Conservation (phyloP, 305 asterid genomes). For the Fraxinus angustifolia region DNA sequence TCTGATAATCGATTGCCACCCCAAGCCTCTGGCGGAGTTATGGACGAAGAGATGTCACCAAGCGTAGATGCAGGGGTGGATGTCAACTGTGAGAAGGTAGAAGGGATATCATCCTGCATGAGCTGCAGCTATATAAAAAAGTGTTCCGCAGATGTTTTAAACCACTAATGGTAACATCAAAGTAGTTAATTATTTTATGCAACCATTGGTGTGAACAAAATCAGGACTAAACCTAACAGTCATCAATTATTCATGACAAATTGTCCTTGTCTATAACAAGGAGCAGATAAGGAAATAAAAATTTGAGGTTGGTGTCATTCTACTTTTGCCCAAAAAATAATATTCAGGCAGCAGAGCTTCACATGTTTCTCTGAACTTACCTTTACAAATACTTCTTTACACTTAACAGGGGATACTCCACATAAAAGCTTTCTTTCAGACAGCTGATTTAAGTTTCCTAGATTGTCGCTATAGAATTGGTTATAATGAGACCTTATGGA, state of each 20-base stretch:
- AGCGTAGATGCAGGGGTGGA: constrained; percentile 51
- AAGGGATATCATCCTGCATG: constrained; percentile 61
- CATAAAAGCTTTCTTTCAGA: background rate
- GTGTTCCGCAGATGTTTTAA: constrained; percentile 10
- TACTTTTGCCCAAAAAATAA: background rate
- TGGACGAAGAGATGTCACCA: constrained; percentile 59
- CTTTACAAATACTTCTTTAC: background rate
- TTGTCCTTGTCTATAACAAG: background rate
- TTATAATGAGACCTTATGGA: background rate
- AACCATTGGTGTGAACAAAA: background rate
- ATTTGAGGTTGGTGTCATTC: background rate
- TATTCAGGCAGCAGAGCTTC: background rate
- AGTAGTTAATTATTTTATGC: constrained; percentile 14
- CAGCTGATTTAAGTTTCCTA: background rate
- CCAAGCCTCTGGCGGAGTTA: constrained; percentile 96
- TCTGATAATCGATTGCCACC: constrained; percentile 79
- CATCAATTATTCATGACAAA: constrained; percentile 1
- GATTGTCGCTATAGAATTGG: background rate
- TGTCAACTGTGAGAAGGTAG: constrained; percentile 54
- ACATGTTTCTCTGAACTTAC: background rate
- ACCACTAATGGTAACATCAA: constrained; percentile 10
- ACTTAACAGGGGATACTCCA: background rate
- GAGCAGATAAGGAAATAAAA: background rate
- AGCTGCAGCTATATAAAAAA: constrained; percentile 26
- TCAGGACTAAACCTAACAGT: background rate